Base-by-base conservation (phyloP, 345 rosid species). In the Boechera retrofracta region DNA sequence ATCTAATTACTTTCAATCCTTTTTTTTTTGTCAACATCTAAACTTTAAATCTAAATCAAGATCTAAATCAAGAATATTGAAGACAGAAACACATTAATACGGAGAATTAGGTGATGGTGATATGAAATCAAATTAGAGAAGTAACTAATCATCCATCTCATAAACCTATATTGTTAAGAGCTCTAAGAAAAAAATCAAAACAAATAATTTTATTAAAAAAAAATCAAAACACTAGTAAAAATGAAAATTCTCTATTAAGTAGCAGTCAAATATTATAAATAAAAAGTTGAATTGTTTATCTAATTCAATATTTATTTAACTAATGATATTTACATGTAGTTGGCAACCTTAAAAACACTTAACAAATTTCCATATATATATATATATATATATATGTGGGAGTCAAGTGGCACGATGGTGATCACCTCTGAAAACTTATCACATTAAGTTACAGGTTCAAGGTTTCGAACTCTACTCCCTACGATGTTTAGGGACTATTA, bases 1-100 rank as follows among this genome's bases (percentile, higher is more conserved):
- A 59, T 28, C 44, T 32, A 29, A 57, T 76, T 45, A 21, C 64
- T 69, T 61, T 52, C 69, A 61, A 24, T 60, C 69, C 21, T 28
- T 5, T 29, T 36, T 10, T 10, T 55, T n/a, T 13, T 29, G 68
- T 75, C 74, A 31, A 31, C 68, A 31, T 76, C 74, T 68, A 51
- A 36, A 41, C 16, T 67, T 16, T 16, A 16, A 45, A 58, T 59
- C 11, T 51, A 67, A 42, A 60, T 60, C 63, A 76, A 52, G 36
- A 41, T 59, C 15, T 51, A 49, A 42, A 60, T 60, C 63, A 76
- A 52, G 36, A 41, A 38, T 49, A 68, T 57, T 60, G 10, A 41
- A 18, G 55, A 31, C 47, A 39, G 5, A 39, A 67, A 67, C 45
- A 59, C 28, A 7, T 61, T 41, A 12, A 18, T 6, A 13, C 2